Percentiles rank a stretch among this genome's conserved stretches.
These are phyloP conservation scores for Trichoderma gamsii DNA, from an alignment of 495 filamentous ascomycete species.

Conservation along the genomic window DNA sequence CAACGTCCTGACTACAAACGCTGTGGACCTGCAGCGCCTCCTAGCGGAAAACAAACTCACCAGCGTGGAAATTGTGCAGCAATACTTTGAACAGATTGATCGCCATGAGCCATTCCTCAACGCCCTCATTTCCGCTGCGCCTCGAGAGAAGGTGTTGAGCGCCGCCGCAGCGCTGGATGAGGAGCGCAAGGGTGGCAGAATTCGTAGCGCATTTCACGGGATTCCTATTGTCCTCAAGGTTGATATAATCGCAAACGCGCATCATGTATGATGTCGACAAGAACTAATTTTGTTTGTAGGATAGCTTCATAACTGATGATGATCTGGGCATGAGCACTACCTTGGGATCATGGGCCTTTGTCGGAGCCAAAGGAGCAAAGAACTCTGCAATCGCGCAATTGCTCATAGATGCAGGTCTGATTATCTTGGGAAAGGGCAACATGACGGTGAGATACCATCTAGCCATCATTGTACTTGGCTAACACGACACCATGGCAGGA, in stretches of 20 bases:
- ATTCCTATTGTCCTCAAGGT: constrained; percentile 2
- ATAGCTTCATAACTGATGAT: constrained; percentile 33
- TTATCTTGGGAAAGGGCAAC: constrained; percentile 46
- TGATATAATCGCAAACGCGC: neutral
- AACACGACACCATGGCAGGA: constrained; percentile 13
- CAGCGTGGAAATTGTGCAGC: constrained; percentile 38
- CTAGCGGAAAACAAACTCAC: constrained; percentile 31
- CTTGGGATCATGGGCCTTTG: constrained; percentile 26
- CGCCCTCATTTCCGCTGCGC: constrained; percentile 53
- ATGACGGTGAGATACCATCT: constrained; percentile 21
- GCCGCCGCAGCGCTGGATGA: constrained; percentile 48
- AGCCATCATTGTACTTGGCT: neutral
- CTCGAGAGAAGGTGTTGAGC: constrained; percentile 37
- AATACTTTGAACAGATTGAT: constrained; percentile 46
- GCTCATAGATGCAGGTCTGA: constrained; percentile 36
- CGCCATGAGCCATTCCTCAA: constrained; percentile 39
- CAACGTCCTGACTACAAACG: constrained; percentile 34
- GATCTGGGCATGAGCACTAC: constrained; percentile 40
- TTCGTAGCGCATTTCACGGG: constrained; percentile 52
- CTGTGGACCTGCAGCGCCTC: constrained; percentile 30
- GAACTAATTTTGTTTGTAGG: constrained; percentile 19
- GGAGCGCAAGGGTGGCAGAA: constrained; percentile 46
- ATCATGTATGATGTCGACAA: neutral
- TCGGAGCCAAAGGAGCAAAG: constrained; percentile 15
- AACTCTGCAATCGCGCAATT: constrained; percentile 22